Conservation (phyloP, 176 grass and related monocot species). For the Musa troglodytarum region DNA sequence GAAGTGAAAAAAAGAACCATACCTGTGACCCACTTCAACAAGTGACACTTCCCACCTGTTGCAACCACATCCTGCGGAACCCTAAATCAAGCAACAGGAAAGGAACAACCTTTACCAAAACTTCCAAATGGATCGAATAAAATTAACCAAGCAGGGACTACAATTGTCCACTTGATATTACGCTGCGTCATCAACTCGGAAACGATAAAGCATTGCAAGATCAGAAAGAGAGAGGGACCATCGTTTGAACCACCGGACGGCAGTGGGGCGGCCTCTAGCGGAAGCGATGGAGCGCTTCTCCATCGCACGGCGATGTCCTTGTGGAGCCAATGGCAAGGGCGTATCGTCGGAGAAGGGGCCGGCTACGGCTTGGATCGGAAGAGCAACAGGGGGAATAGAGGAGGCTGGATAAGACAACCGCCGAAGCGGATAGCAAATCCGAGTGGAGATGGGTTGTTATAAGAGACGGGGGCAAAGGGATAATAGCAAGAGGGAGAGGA, state of each 20-base stretch:
- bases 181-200: not conserved
- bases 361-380: not conserved
- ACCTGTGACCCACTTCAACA: conserved; percentile 92
- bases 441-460: no score
- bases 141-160: not conserved
- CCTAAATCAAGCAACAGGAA: conserved; percentile 33
- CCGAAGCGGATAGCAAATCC: no score
- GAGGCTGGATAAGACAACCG: no score
- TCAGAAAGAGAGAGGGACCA: conserved; percentile 35
- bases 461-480: not conserved
- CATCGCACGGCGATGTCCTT: not conserved
- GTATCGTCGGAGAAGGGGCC: no score
- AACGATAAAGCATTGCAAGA: not conserved
- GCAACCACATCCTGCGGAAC: conserved; percentile 60
- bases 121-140: not conserved
- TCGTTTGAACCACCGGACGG: conserved; percentile 71
- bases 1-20: conserved; percentile 3
- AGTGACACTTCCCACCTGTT: conserved; percentile 44
- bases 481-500: not conserved
- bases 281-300: conserved; percentile 28
- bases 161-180: no score
- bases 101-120: conserved; percentile 10
- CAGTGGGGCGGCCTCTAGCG: conserved; percentile 26
- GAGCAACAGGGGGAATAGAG: not conserved
- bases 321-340: not conserved